Base-by-base conservation (phyloP, 2,329 filamentous ascomycete genomes). In the Fonsecaea nubica region DNA sequence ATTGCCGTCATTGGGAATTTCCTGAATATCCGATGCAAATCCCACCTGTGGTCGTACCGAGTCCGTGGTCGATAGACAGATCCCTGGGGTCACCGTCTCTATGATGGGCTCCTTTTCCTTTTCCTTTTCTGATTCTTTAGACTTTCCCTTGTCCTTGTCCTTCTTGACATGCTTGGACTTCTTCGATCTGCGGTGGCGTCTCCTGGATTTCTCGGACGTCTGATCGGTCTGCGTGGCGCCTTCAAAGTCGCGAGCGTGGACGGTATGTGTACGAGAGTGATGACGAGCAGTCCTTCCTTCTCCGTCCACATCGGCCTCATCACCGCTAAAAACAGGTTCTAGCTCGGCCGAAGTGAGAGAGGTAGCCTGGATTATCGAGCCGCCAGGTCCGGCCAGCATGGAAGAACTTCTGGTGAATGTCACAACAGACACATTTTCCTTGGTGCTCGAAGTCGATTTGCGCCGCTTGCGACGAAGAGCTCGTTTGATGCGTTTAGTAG, bases 381-480 rank as follows among this genome's bases (percentile, higher is more conserved):
- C 65, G 35, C 71, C 74, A 32, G 67, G 67, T 5, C 76, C 77
- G 58, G 74, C 73, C 52, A 73, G 79, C 76, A 73, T 81, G 75
- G 72, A 80, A 76, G 69, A 74, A 75, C 64, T 76, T 75, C 54
- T 77, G 71, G 48, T 76, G 72, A 70, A 81, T 76, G 25, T 77
- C 72, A 40, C 74, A 10, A 74, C 80, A 4, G 83, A 83, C 3
- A 79, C 77, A 2, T 84, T 87, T 13, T 92, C 90, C 67, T 86
- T 86, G 30, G 89, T 93, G 73, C 87, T 87, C 38, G 85, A 83
- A 71, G 90, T 94, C 0, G 90, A 93, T 82, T 94, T 96, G 78
- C 91, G 89, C 74, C 87, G 87, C 61, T 89, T 85, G 55, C 85
- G 83, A 66, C 88, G 89, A 73, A 96, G 89, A 30, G 90, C 91